Percentiles rank a stretch among this genome's conserved stretches.
These are phyloP conservation scores for Chlamydomonas sp. DNA, from an alignment of 139 green algal species.

Conservation along the genomic window DNA sequence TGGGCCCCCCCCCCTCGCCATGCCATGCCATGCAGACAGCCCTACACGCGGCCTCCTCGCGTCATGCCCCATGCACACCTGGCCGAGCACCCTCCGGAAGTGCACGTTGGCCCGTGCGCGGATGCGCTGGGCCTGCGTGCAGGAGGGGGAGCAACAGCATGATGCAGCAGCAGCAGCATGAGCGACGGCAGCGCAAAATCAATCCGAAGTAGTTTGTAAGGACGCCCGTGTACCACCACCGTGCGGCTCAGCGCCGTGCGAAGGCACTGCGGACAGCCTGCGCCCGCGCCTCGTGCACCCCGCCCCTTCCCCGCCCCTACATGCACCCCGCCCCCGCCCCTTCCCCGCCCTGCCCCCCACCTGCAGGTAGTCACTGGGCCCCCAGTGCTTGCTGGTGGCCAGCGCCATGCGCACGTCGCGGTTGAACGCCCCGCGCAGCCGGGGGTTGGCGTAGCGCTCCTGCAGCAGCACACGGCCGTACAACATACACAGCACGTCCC, in stretches of 20 bases:
- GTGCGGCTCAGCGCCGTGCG: too few relatives aligned
- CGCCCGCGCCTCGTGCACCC: too few relatives aligned
- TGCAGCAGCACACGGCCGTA: background rate
- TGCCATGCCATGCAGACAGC: background rate
- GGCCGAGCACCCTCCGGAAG: slow-evolving; percentile 58
- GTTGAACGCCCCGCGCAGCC: slow-evolving; percentile 54
- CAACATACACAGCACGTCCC: background rate
- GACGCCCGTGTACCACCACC: too few relatives aligned
- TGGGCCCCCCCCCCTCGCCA: too few relatives aligned
- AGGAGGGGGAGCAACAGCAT: background rate
- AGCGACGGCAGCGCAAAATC: too few relatives aligned
- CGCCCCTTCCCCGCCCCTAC: too few relatives aligned
- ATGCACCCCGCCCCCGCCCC: too few relatives aligned
- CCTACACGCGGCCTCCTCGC: background rate
- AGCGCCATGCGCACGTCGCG: slow-evolving; percentile 67
- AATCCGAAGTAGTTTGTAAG: too few relatives aligned
- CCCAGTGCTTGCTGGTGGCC: slow-evolving; percentile 46
- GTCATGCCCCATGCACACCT: background rate
- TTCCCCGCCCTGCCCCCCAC: background rate
- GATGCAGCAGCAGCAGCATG: background rate
- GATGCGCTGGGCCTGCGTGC: slow-evolving; percentile 60
- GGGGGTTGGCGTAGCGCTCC: slow-evolving; percentile 11
- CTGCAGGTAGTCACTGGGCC: slow-evolving; percentile 63
- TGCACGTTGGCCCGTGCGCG: slow-evolving; percentile 55
- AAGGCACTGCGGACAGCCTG: too few relatives aligned